Conservation (phyloP, 495 filamentous ascomycete species). For the Bathelium albidoporum region DNA sequence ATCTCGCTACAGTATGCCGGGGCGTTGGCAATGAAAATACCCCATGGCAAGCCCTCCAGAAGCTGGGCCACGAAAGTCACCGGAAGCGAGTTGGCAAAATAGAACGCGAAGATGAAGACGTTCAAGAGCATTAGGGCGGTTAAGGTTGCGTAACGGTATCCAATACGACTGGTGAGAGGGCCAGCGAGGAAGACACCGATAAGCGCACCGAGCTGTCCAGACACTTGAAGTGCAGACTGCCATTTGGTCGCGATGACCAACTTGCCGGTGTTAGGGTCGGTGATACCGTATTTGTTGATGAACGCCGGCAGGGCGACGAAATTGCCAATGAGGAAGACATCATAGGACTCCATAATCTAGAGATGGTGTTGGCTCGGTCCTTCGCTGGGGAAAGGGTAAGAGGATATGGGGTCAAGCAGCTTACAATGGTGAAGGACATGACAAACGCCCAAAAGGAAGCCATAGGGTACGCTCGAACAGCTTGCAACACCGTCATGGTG, state of each 20-base stretch:
- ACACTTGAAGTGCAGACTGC: constrained; percentile 18
- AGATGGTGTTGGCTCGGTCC: constrained; percentile 3
- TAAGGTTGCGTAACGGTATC: constrained; percentile 19
- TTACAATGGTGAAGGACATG: constrained; percentile 23
- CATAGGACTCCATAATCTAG: constrained; percentile 25
- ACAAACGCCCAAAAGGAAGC: constrained; percentile 23
- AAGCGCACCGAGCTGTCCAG: constrained; percentile 20
- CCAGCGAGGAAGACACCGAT: constrained; percentile 22
- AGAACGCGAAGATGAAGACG: constrained; percentile 25
- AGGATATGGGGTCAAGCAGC: constrained; percentile 4
- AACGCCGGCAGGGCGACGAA: constrained; percentile 21
- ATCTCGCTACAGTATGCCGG: constrained; percentile 23
- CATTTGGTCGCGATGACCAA: constrained; percentile 14
- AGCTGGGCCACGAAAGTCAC: constrained; percentile 21
- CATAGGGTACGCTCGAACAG: constrained; percentile 23
- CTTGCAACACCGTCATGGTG: constrained; percentile 18
- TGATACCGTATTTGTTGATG: constrained; percentile 13
- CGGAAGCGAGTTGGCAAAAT: constrained; percentile 18
- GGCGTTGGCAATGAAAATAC: constrained; percentile 24
- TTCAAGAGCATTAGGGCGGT: constrained; percentile 21
- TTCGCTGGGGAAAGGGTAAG: constrained; percentile 3
- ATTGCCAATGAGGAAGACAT: constrained; percentile 22
- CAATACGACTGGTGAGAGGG: constrained; percentile 18
- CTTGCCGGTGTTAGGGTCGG: not conserved
- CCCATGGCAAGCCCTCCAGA: constrained; percentile 24